These are phyloP conservation scores for Corylus heterophylla DNA, from an alignment of 306 rosid genomes.

Conservation along the genomic window DNA sequence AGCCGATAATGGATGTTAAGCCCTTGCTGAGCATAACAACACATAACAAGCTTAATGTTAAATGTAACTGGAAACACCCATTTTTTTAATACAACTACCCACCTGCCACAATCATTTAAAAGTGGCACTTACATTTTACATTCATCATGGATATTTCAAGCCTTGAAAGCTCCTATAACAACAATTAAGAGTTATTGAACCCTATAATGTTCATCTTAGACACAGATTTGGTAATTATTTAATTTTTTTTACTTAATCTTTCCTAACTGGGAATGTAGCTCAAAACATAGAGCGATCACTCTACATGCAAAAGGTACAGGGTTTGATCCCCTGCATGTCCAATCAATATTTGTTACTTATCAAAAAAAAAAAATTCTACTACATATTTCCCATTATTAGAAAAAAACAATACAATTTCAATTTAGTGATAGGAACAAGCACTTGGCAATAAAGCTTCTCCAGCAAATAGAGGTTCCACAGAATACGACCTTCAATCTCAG, in stretches of 20 bases:
- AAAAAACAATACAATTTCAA: too few relatives aligned
- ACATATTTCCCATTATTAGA: background rate
- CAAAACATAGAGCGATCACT: background rate
- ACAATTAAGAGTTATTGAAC: background rate
- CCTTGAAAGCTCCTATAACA: background rate
- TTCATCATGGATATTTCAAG: background rate
- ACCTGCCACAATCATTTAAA: background rate
- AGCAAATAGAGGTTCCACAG: background rate
- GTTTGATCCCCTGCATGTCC: background rate
- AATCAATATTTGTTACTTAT: background rate
- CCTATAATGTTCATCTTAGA: background rate
- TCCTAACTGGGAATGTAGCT: background rate
- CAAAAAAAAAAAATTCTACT: background rate
- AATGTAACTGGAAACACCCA: background rate
- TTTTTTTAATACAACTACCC: background rate
- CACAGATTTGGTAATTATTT: background rate
- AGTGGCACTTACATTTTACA: background rate
- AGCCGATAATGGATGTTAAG: background rate
- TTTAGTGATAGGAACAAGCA: background rate
- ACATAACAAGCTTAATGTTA: background rate
- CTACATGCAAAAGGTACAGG: background rate
- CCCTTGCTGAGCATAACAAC: background rate
- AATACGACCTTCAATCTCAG: slow-evolving; percentile 1
- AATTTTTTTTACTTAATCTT: background rate
- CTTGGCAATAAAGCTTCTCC: background rate